Evolutionary conservation across 805 yeast genomes (phyloP).

Genomic region (Ogataea pini): DNA sequence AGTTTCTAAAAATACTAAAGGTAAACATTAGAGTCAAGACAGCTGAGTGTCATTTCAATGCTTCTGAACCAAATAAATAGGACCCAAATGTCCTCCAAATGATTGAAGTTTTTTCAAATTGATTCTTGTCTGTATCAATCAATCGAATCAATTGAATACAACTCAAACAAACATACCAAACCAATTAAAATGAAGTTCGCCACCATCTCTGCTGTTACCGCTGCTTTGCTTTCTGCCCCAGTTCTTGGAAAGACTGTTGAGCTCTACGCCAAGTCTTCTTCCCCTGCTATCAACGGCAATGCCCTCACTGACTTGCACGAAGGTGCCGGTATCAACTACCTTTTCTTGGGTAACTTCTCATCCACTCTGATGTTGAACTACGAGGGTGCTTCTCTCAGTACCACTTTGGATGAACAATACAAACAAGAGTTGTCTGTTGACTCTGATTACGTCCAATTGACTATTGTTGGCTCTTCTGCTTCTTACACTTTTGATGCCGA

Average conservation of each 20-base stretch:
- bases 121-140: not conserved
- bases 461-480: conserved; percentile 8
- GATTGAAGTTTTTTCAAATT: not conserved
- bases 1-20: conserved; percentile 5
- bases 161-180: not conserved
- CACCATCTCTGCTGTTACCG: conserved; percentile 16
- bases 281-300: conserved; percentile 31
- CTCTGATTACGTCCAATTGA: conserved; percentile 9
- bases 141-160: not conserved
- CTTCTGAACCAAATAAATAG: not conserved
- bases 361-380: conserved; percentile 25
- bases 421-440: conserved; percentile 1
- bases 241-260: conserved; percentile 23
- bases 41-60: not conserved
- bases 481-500: conserved; percentile 17
- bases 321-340: conserved; percentile 48
- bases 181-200: conserved; percentile 17
- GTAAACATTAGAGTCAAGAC: not conserved
- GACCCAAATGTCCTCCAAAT: not conserved
- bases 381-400: conserved; percentile 10
- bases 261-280: conserved; percentile 31
- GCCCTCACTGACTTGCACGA: conserved; percentile 39
- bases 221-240: conserved; percentile 12
- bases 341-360: conserved; percentile 32
- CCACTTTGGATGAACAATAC: conserved; percentile 1